Conservation (phyloP, 148 eudicot species). For the Tetragonia tetragonoides region DNA sequence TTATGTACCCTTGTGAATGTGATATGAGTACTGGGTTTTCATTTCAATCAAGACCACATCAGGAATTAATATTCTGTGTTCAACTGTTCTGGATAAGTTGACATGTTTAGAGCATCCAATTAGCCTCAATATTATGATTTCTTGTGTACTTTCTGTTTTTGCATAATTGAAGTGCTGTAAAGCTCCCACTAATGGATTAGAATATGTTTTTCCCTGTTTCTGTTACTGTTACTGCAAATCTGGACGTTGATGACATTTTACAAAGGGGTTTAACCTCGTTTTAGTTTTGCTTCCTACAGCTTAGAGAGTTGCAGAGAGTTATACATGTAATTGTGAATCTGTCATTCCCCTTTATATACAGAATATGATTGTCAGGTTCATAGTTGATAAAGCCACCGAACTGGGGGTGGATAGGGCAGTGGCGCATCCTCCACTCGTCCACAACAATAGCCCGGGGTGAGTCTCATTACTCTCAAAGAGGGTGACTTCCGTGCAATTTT, state of each 20-base stretch:
- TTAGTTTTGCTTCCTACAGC: too few relatives aligned
- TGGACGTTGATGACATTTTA: neutral
- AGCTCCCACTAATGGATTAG: neutral
- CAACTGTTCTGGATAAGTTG: neutral
- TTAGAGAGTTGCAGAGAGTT: neutral
- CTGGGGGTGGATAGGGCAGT: too few relatives aligned
- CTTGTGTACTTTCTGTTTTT: neutral
- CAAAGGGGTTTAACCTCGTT: too few relatives aligned
- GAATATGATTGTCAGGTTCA: too few relatives aligned
- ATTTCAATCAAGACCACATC: conserved; percentile 2
- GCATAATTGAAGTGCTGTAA: neutral
- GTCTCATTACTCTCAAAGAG: too few relatives aligned
- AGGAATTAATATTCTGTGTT: conserved; percentile 17
- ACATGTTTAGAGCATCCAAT: neutral
- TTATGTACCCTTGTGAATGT: conserved; percentile 18
- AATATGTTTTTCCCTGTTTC: neutral
- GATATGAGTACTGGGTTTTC: conserved; percentile 13
- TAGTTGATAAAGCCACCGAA: too few relatives aligned
- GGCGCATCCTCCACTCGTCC: too few relatives aligned
- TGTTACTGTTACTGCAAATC: neutral
- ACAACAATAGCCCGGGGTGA: too few relatives aligned
- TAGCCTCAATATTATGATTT: neutral
- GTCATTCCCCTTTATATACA: too few relatives aligned
- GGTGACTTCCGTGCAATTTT: too few relatives aligned
- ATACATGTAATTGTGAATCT: too few relatives aligned